A percentile compares a stretch with the other conserved stretches of the same genome.
Conservation (phyloP, 164 flowering plant genomes). For the Platanus orientalis region DNA sequence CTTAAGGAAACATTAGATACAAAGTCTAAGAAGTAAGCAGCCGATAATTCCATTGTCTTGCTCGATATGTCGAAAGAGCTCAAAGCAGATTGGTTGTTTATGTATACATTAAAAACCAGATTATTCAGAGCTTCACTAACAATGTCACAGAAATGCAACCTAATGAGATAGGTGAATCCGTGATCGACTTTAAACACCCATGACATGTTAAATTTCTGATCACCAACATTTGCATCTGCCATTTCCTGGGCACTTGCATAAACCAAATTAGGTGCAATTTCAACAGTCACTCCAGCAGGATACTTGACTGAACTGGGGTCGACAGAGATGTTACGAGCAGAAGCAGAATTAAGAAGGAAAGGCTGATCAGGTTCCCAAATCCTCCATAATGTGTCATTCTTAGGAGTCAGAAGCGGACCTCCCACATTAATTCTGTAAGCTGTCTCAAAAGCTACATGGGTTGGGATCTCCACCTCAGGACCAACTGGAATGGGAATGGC, state of each 20-base stretch:
- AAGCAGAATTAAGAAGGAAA: constrained; percentile 27
- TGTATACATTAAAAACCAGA: constrained; percentile 40
- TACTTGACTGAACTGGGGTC: constrained; percentile 31
- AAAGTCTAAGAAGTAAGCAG: constrained; percentile 43
- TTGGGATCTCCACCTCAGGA: constrained; percentile 20
- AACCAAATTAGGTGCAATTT: constrained; percentile 46
- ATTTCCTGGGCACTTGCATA: constrained; percentile 58
- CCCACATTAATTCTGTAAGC: constrained; percentile 46
- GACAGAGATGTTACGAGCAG: constrained; percentile 28
- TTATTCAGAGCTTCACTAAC: constrained; percentile 28
- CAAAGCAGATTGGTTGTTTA: constrained; percentile 40
- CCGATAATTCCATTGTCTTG: constrained; percentile 27
- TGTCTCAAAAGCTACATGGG: constrained; percentile 32
- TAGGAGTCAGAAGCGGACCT: constrained; percentile 33
- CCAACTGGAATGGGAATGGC: constrained; percentile 28
- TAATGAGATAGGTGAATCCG: constrained; percentile 35
- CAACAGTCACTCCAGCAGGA: constrained; percentile 32
- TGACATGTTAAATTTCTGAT: constrained; percentile 44
- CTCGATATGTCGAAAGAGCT: constrained; percentile 39
- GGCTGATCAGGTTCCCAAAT: constrained; percentile 37
- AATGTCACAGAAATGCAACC: constrained; percentile 62
- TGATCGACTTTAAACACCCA: constrained; percentile 43
- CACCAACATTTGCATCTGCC: constrained; percentile 46
- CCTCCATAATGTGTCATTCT: constrained; percentile 43
- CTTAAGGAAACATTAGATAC: constrained; percentile 22